Percentiles rank a stretch among this genome's conserved stretches.
Conservation (phyloP, 1,139 yeast species). For the Geotrichum siamense region DNA sequence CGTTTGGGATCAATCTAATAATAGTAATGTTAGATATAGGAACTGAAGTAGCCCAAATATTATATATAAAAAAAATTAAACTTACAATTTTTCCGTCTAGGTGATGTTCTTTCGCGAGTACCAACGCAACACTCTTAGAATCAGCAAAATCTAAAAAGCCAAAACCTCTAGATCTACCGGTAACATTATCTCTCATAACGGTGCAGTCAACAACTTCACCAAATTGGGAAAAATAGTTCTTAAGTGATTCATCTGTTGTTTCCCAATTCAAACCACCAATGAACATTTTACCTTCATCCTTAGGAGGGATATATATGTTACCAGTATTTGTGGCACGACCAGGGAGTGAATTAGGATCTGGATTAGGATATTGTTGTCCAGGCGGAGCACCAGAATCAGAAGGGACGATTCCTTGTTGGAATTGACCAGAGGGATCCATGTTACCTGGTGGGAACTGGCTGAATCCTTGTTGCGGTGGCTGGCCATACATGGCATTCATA, state of each 20-base stretch:
- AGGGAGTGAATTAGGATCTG: slow-evolving; percentile 15
- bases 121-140: slow-evolving; percentile 78
- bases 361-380: slow-evolving; percentile 4
- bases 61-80: background rate
- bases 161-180: slow-evolving; percentile 95
- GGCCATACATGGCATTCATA: no score
- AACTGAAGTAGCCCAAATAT: background rate
- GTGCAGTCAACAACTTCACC: slow-evolving; percentile 89
- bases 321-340: slow-evolving; percentile 28
- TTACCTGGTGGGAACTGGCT: no score
- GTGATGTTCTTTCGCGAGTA: slow-evolving; percentile 79
- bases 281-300: slow-evolving; percentile 81
- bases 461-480: no score
- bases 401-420: background rate
- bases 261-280: slow-evolving; percentile 99
- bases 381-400: background rate
- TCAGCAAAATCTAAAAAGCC: slow-evolving; percentile 88
- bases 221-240: slow-evolving; percentile 75
- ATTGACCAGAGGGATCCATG: no score
- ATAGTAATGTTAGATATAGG: slow-evolving; percentile 7
- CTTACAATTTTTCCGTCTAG: slow-evolving; percentile 76
- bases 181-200: slow-evolving; percentile 84
- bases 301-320: slow-evolving; percentile 38
- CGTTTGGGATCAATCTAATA: slow-evolving; percentile 80
- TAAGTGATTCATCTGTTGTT: slow-evolving; percentile 74